A percentile compares a stretch with the other conserved stretches of the same genome.
Conservation (phyloP, 139 green algal species). For the Coelastrella sp. region DNA sequence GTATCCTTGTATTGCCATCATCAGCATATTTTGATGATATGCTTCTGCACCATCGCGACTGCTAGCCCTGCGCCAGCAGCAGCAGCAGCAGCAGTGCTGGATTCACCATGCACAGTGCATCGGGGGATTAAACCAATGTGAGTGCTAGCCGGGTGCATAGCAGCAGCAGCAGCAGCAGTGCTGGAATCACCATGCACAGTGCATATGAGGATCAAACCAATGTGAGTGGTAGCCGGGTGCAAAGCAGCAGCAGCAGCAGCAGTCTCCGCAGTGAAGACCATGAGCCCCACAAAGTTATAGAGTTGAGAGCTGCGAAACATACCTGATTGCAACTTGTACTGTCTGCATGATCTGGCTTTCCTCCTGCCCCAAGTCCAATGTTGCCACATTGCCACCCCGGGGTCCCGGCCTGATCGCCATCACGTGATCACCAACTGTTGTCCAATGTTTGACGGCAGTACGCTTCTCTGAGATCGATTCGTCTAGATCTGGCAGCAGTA, state of each 20-base stretch:
- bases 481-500: conserved; percentile 40
- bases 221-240: not conserved
- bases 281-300: too few species aligned
- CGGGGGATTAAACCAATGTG: not conserved
- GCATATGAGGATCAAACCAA: too few species aligned
- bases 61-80: not conserved
- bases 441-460: not conserved
- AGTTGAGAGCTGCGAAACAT: not conserved
- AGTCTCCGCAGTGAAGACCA: too few species aligned
- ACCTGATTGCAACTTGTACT: not conserved
- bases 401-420: not conserved
- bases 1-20: not conserved
- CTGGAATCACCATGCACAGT: not conserved
- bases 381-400: not conserved
- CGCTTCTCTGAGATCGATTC: not conserved
- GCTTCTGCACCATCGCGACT: not conserved
- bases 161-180: not conserved
- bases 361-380: not conserved
- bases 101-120: not conserved
- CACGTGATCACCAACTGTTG: conserved; percentile 1
- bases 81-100: conserved; percentile 3
- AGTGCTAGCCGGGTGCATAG: not conserved
- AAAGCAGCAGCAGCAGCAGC: not conserved
- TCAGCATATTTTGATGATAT: not conserved
- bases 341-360: not conserved